These are phyloP conservation scores for Phytophthora syringae DNA, from an alignment of 352 stramenopile genomes.

Conservation along the genomic window DNA sequence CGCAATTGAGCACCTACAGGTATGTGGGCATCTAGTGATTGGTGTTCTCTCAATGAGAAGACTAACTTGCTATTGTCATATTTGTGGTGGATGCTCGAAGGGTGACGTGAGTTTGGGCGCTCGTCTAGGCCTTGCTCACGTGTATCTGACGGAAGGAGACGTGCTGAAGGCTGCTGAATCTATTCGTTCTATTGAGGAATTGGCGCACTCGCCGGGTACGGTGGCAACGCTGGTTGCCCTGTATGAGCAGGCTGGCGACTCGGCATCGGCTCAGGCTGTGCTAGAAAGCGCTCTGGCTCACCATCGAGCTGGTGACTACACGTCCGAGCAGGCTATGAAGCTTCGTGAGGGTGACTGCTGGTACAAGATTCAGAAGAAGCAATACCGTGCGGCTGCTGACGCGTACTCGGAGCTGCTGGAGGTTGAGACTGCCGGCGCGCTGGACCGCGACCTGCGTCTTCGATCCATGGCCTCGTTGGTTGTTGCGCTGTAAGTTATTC, in stretches of 20 bases:
- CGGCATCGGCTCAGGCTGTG: conserved; percentile 53
- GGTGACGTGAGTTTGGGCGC: conserved; percentile 61
- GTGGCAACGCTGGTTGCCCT: conserved; percentile 83
- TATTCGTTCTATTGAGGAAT: conserved; percentile 64
- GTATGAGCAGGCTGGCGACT: conserved; percentile 71
- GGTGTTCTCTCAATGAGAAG: background rate
- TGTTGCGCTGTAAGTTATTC: conserved; percentile 63
- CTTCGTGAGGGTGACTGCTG: conserved; percentile 82
- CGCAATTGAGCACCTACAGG: conserved; percentile 58
- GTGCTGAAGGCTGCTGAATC: conserved; percentile 58
- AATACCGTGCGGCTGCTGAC: conserved; percentile 67
- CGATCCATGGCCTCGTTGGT: conserved; percentile 80
- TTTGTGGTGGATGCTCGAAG: conserved; percentile 20
- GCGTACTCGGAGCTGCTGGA: conserved; percentile 78
- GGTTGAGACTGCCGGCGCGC: conserved; percentile 55
- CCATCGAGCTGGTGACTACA: conserved; percentile 62
- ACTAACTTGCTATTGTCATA: background rate
- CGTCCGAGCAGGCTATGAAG: conserved; percentile 66
- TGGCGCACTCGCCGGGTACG: conserved; percentile 73
- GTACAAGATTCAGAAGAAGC: conserved; percentile 82
- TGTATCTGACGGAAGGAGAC: conserved; percentile 69
- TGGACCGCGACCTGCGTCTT: conserved; percentile 77
- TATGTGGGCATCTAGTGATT: conserved; percentile 12
- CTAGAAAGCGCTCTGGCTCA: conserved; percentile 58
- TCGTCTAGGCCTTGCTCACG: conserved; percentile 70